A percentile compares a stretch with the other conserved stretches of the same genome.
phyloP scores from a whole-genome alignment of 805 yeast genomes.

The Wickerhamomyces alni region DNA sequence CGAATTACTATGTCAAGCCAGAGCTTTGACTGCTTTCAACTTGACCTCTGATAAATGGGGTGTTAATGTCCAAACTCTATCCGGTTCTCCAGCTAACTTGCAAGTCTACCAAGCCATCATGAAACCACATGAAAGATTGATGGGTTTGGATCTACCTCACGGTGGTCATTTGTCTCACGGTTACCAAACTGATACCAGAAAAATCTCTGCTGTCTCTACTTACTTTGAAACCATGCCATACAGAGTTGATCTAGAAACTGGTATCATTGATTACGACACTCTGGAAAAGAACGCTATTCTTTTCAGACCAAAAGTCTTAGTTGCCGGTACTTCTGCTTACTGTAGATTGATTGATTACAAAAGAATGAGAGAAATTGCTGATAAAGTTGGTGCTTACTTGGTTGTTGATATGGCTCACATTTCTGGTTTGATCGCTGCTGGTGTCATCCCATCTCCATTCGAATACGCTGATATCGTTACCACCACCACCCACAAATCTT shows the following conservation, averaged over 20 bases:
- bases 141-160: slow-evolving; percentile 98
- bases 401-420: slow-evolving; percentile 98
- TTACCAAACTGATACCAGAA: slow-evolving; percentile 89
- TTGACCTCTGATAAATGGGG: slow-evolving; percentile 87
- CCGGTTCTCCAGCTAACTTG: slow-evolving; percentile 96
- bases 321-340: slow-evolving; percentile 98
- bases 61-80: slow-evolving; percentile 90
- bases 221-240: slow-evolving; percentile 99
- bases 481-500: slow-evolving; percentile 96
- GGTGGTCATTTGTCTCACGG: slow-evolving; percentile 99
- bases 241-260: slow-evolving; percentile 87
- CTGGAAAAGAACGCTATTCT: slow-evolving; percentile 85
- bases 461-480: slow-evolving; percentile 97
- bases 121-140: slow-evolving; percentile 86
- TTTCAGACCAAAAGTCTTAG: slow-evolving; percentile 93
- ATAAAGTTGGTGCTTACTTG: slow-evolving; percentile 93
- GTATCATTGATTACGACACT: slow-evolving; percentile 92
- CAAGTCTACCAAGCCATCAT: slow-evolving; percentile 86
- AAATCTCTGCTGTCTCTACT: slow-evolving; percentile 92
- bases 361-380: slow-evolving; percentile 95
- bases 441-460: slow-evolving; percentile 93
- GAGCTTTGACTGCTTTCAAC: slow-evolving; percentile 83
- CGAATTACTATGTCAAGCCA: slow-evolving; percentile 81
- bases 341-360: slow-evolving; percentile 94
- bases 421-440: slow-evolving; percentile 93